phyloP scores from a whole-genome alignment of 225 moss, liverwort and hornwort genomes.

The Bryum argenteum region DNA sequence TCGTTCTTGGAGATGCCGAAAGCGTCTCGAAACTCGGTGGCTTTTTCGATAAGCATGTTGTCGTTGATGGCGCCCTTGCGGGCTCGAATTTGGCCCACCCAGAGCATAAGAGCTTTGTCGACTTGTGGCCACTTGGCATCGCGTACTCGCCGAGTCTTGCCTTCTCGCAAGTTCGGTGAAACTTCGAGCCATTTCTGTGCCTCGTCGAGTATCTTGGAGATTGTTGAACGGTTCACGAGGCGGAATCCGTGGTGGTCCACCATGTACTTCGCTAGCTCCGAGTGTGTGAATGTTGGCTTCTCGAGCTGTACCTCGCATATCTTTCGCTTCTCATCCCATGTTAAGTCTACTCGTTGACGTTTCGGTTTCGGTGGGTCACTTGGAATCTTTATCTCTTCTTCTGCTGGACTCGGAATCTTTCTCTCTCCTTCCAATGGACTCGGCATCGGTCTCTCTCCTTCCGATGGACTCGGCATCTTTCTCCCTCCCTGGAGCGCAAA shows the following conservation, averaged over 20 bases:
- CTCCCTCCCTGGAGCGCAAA: background rate
- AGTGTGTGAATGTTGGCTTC: slow-evolving; percentile 28
- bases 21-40: slow-evolving; percentile 26
- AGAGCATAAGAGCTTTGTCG: slow-evolving; percentile 30
- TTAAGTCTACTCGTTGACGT: slow-evolving; percentile 33
- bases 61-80: slow-evolving; percentile 22
- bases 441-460: too few species aligned
- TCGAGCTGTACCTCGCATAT: slow-evolving; percentile 30
- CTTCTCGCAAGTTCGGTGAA: slow-evolving; percentile 27
- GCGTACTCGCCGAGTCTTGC: slow-evolving; percentile 26
- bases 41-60: slow-evolving; percentile 23
- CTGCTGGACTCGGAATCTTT: too few species aligned
- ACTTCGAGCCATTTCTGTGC: slow-evolving; percentile 26
- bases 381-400: slow-evolving; percentile 10
- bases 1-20: slow-evolving; percentile 32
- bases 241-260: slow-evolving; percentile 32
- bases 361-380: slow-evolving; percentile 31
- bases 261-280: slow-evolving; percentile 33
- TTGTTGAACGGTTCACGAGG: slow-evolving; percentile 31
- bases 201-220: slow-evolving; percentile 32
- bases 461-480: background rate
- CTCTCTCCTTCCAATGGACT: too few species aligned
- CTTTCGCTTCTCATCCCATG: slow-evolving; percentile 33
- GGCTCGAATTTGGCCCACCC: slow-evolving; percentile 29
- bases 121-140: slow-evolving; percentile 39